Evolutionary conservation across 2,329 filamentous ascomycete species (phyloP).

Genomic region (Calycina marina): DNA sequence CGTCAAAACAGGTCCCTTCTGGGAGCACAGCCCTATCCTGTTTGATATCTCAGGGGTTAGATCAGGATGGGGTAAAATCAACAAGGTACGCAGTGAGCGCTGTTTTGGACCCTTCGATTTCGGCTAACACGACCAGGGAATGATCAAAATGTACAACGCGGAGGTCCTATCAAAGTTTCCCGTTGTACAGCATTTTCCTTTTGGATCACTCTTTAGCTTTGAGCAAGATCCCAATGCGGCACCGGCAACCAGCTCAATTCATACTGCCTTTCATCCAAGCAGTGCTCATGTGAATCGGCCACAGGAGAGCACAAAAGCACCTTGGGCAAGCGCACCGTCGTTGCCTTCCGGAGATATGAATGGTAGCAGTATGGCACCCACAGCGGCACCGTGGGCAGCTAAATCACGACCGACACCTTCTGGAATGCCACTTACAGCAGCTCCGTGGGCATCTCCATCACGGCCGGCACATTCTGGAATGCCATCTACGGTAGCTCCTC

Average conservation of each 20-base stretch:
- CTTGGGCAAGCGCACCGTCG: conserved; percentile 13
- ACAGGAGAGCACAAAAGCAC: conserved; percentile 17
- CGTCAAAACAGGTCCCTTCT: conserved; percentile 92
- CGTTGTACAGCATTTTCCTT: conserved; percentile 91
- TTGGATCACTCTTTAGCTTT: conserved; percentile 70
- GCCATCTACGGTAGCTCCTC: too few relatives aligned
- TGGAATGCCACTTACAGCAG: conserved; percentile 18
- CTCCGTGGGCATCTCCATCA: too few relatives aligned
- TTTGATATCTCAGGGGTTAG: conserved; percentile 88
- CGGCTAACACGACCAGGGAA: conserved; percentile 39
- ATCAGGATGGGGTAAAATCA: conserved; percentile 96
- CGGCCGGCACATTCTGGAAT: too few relatives aligned
- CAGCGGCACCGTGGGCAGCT: conserved; percentile 17
- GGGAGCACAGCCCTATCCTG: conserved; percentile 89
- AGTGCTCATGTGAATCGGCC: conserved; percentile 6
- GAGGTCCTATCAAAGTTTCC: conserved; percentile 95
- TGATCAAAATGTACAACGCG: conserved; percentile 99
- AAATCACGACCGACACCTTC: conserved; percentile 11
- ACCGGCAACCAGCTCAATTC: conserved; percentile 33
- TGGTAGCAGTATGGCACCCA: conserved; percentile 8
- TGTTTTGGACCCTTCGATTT: not conserved
- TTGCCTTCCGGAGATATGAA: too few relatives aligned
- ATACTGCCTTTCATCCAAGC: conserved; percentile 40
- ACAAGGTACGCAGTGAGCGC: conserved; percentile 42
- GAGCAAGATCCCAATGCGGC: conserved; percentile 48